These are phyloP conservation scores for Apiotrichum akiyoshidainum DNA, from an alignment of 1,284 basidiomycete genomes.

Conservation along the genomic window DNA sequence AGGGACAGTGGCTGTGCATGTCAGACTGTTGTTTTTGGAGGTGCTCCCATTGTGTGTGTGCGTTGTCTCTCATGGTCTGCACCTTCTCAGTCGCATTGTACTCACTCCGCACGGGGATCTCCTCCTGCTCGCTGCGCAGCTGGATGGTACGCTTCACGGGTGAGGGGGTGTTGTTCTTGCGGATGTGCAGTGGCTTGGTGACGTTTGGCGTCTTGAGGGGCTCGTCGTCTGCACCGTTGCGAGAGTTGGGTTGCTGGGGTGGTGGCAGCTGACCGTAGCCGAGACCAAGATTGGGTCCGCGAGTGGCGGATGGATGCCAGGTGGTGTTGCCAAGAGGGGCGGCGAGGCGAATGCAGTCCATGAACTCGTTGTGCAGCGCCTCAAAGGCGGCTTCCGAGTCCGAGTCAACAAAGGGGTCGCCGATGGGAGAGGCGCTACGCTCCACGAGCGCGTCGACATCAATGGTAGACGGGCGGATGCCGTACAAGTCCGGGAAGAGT, in stretches of 20 bases:
- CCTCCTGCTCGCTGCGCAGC: background rate
- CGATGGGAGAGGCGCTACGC: background rate
- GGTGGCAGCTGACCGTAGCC: background rate
- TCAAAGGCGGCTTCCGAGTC: background rate
- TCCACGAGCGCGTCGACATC: background rate
- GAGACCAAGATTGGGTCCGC: background rate
- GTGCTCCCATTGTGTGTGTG: no score
- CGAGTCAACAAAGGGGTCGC: background rate
- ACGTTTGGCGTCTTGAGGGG: background rate
- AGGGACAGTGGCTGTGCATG: no score
- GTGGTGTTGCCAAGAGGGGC: no score
- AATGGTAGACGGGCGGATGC: background rate
- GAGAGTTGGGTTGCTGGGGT: background rate
- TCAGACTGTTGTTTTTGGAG: no score
- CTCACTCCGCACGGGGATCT: no score
- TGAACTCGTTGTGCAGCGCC: background rate
- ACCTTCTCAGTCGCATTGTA: no score
- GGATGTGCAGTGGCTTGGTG: conserved; percentile 5
- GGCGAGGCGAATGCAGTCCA: background rate
- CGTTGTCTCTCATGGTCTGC: no score
- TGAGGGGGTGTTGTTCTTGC: background rate
- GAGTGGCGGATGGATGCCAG: background rate
- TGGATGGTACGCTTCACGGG: background rate
- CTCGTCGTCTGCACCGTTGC: background rate
- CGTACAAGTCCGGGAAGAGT: background rate